These are phyloP conservation scores for Nakazawaea pomicola DNA, from an alignment of 805 yeast genomes.

Conservation along the genomic window DNA sequence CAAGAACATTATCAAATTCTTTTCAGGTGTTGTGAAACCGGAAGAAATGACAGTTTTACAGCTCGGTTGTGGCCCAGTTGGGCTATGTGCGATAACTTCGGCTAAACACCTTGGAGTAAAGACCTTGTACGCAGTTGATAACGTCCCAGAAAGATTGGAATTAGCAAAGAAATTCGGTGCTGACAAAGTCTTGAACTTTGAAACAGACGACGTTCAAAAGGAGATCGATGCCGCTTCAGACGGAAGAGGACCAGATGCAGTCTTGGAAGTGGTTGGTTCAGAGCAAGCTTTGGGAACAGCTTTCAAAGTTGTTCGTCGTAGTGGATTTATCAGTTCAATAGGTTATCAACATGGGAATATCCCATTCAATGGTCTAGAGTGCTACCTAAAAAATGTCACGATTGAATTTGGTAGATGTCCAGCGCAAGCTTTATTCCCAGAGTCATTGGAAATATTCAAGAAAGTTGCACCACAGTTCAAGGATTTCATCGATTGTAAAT, in stretches of 20 bases:
- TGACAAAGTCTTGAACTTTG: constrained; percentile 35
- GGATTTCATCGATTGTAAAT: constrained; percentile 46
- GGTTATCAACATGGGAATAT: constrained; percentile 58
- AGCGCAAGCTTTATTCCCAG: constrained; percentile 49
- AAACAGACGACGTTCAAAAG: constrained; percentile 29
- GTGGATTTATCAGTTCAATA: constrained; percentile 52
- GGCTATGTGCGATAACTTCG: constrained; percentile 44
- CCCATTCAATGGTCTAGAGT: constrained; percentile 53
- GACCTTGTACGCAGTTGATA: constrained; percentile 43
- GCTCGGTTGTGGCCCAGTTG: constrained; percentile 60
- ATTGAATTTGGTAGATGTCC: constrained; percentile 63
- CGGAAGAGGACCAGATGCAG: constrained; percentile 54
- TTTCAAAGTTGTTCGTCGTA: constrained; percentile 49
- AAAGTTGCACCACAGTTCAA: constrained; percentile 37
- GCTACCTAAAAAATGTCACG: constrained; percentile 51
- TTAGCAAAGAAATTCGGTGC: constrained; percentile 47
- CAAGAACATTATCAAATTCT: constrained; percentile 33
- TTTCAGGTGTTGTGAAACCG: constrained; percentile 20
- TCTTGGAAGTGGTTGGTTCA: constrained; percentile 57
- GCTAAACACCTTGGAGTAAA: constrained; percentile 40
- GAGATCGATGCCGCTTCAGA: constrained; percentile 28
- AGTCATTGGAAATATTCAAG: constrained; percentile 44
- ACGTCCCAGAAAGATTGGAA: constrained; percentile 40
- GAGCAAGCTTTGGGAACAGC: constrained; percentile 45
- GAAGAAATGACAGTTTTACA: constrained; percentile 40